phyloP scores from a whole-genome alignment of 1,284 basidiomycete species.

The Moesziomyces sp. region DNA sequence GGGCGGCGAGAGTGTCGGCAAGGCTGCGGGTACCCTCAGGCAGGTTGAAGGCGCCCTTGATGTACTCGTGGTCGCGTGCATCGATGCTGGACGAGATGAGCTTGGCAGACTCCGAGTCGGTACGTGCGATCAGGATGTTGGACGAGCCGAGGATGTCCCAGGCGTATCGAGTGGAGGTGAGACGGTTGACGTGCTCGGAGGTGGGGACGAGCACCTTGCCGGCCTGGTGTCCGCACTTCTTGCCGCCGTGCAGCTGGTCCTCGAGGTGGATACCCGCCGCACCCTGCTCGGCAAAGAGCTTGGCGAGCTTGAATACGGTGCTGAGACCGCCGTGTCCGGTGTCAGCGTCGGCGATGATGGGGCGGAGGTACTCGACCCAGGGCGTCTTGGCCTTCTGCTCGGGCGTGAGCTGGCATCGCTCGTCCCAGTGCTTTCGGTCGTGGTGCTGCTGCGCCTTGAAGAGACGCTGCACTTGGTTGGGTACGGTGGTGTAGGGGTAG shows the following conservation, averaged over 20 bases:
- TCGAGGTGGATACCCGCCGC: conserved; percentile 66
- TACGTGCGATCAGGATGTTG: conserved; percentile 88
- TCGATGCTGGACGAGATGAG: conserved; percentile 87
- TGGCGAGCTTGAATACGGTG: conserved; percentile 66
- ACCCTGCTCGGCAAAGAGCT: conserved; percentile 70
- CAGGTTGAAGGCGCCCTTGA: conserved; percentile 65
- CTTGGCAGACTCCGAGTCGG: conserved; percentile 89
- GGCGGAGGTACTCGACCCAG: conserved; percentile 65
- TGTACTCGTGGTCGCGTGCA: conserved; percentile 73
- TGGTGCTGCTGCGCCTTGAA: conserved; percentile 68
- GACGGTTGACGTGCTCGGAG: conserved; percentile 83
- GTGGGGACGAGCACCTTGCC: conserved; percentile 92
- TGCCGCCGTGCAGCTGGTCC: conserved; percentile 67
- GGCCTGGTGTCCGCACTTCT: conserved; percentile 85
- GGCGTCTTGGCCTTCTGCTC: conserved; percentile 63
- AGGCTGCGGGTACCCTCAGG: conserved; percentile 55
- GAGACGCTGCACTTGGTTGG: conserved; percentile 73
- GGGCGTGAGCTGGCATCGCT: conserved; percentile 56
- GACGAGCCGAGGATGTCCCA: conserved; percentile 86
- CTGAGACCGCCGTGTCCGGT: conserved; percentile 66
- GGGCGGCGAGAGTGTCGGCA: conserved; percentile 60
- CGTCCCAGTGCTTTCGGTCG: conserved; percentile 67
- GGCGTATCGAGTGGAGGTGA: conserved; percentile 85
- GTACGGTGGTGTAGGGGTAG: conserved; percentile 93
- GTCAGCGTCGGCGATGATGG: conserved; percentile 67